phyloP scores from a whole-genome alignment of 2,329 filamentous ascomycete species.

The Microsporum audouinii region DNA sequence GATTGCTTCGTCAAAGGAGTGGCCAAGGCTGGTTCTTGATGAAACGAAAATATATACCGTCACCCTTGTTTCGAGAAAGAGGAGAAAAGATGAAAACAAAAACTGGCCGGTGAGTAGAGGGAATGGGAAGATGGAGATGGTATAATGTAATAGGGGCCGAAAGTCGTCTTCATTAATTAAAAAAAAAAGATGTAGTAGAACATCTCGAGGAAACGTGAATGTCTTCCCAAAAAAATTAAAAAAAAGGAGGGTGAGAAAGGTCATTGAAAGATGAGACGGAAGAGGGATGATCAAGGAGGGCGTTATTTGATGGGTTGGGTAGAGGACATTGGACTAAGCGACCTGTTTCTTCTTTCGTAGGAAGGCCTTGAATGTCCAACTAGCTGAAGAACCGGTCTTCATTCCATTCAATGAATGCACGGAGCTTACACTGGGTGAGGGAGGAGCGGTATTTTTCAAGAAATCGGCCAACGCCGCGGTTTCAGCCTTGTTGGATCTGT shows the following conservation, averaged over 20 bases:
- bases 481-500: conserved; percentile 20
- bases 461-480: conserved; percentile 64
- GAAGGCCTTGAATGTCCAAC: conserved; percentile 16
- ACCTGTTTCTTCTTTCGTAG: conserved; percentile 20
- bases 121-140: neutral
- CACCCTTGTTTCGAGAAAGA: neutral
- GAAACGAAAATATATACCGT: neutral
- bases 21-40: neutral
- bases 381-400: conserved; percentile 14
- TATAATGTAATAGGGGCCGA: neutral
- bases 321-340: conserved; percentile 4
- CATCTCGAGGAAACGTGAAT: conserved; percentile 10
- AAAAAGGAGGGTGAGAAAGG: conserved; percentile 12
- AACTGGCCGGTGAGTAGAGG: neutral
- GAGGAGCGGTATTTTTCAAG: conserved; percentile 56
- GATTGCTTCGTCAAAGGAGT: neutral
- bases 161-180: conserved; percentile 4
- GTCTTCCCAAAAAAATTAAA: conserved; percentile 5
- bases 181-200: conserved; percentile 5
- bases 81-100: neutral
- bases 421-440: conserved; percentile 10
- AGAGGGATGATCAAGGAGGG: neutral
- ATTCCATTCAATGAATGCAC: conserved; percentile 10
- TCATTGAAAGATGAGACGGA: neutral
- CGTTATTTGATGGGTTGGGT: neutral